A percentile compares a stretch with the other conserved stretches of the same genome.
phyloP scores from a whole-genome alignment of 1,284 basidiomycete genomes.

The Erythrobasidium hasegawianum region DNA sequence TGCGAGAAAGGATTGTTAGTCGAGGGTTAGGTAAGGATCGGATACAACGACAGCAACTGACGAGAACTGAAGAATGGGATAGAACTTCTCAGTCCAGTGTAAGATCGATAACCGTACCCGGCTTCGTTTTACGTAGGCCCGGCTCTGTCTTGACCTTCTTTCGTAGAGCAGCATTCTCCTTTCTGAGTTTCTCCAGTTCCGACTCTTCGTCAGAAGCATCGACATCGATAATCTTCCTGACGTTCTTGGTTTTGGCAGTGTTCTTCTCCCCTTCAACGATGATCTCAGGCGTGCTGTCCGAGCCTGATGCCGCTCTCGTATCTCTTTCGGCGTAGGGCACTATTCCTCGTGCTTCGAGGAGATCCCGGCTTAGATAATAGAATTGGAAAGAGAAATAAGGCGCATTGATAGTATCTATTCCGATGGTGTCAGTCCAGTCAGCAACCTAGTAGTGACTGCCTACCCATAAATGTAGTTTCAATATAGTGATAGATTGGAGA shows the following conservation, averaged over 20 bases:
- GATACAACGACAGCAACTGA: too few relatives aligned
- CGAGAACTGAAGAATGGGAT: too few relatives aligned
- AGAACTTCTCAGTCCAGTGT: neutral
- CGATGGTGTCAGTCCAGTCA: neutral
- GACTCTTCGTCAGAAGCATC: neutral
- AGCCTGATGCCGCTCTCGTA: neutral
- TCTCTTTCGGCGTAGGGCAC: neutral
- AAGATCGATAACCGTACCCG: neutral
- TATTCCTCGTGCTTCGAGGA: neutral
- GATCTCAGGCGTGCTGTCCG: neutral
- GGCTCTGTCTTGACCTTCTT: constrained; percentile 1
- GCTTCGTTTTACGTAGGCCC: neutral
- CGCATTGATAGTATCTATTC: neutral
- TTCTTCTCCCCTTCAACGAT: neutral
- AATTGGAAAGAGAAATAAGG: neutral
- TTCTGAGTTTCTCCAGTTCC: neutral
- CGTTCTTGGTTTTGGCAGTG: too few relatives aligned
- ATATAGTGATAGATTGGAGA: too few relatives aligned
- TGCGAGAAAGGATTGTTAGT: too few relatives aligned
- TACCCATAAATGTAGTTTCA: too few relatives aligned
- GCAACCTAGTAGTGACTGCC: too few relatives aligned
- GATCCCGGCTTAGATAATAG: neutral
- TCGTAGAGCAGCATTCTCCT: neutral
- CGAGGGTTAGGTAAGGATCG: too few relatives aligned
- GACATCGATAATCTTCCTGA: neutral